These are phyloP conservation scores for Teratosphaeria nubilosa DNA, from an alignment of 2,329 filamentous ascomycete species.

Conservation along the genomic window DNA sequence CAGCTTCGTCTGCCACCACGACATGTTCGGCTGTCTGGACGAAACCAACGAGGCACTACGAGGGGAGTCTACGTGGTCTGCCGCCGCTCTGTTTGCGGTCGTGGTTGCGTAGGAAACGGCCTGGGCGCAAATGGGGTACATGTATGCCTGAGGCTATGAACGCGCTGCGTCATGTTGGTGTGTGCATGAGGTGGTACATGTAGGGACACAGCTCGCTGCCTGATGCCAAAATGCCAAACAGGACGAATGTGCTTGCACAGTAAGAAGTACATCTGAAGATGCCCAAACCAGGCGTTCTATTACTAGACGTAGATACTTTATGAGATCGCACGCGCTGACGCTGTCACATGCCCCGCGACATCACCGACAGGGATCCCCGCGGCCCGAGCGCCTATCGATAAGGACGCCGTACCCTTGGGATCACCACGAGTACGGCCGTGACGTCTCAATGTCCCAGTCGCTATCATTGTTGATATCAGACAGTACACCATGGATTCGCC, in stretches of 20 bases:
- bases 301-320: no score
- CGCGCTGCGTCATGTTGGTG: not conserved
- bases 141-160: not conserved
- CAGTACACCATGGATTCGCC: not conserved
- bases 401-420: no score
- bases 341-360: not conserved
- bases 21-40: no score
- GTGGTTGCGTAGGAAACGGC: not conserved
- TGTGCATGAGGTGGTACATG: no score
- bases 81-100: not conserved
- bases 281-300: no score
- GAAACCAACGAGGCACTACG: no score
- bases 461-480: no score
- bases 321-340: no score
- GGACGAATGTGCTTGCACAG: not conserved
- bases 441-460: no score
- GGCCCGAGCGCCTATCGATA: not conserved
- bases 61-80: not conserved
- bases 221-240: not conserved
- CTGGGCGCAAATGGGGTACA: not conserved
- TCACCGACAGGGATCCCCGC: no score
- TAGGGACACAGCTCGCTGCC: not conserved
- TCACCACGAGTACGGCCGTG: no score
- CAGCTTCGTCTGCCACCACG: constrained; percentile 70
- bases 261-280: no score